Evolutionary conservation across 805 yeast species (phyloP).

Genomic region (Candida tibetensis): DNA sequence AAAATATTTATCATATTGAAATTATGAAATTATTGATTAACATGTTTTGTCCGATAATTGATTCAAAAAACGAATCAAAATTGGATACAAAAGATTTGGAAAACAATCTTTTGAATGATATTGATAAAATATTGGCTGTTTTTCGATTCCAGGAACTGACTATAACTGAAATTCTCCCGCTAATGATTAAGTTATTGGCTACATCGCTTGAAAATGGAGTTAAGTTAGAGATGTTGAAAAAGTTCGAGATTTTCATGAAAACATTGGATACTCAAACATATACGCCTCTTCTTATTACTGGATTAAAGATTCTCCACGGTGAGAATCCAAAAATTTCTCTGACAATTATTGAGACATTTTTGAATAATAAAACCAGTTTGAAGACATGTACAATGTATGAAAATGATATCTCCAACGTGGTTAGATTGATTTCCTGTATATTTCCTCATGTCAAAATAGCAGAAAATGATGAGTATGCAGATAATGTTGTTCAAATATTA

Average conservation of each 20-base stretch:
- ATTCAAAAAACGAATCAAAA: neutral
- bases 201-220: constrained; percentile 5
- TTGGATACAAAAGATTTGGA: neutral
- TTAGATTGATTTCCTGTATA: constrained; percentile 6
- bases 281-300: constrained; percentile 3
- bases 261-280: neutral
- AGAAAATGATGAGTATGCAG: neutral
- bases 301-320: constrained; percentile 3
- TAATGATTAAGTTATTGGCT: constrained; percentile 9
- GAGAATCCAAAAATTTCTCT: constrained; percentile 1
- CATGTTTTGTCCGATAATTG: constrained; percentile 16
- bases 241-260: neutral
- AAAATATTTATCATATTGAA: constrained; percentile 9
- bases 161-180: constrained; percentile 7
- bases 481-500: constrained; percentile 6
- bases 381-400: neutral
- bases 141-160: neutral
- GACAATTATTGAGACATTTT: constrained; percentile 11
- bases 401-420: neutral
- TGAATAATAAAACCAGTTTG: constrained; percentile 9
- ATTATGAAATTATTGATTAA: constrained; percentile 19
- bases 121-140: neutral
- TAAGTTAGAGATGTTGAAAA: neutral
- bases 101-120: neutral
- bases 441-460: constrained; percentile 5